phyloP scores from a whole-genome alignment of 2,329 filamentous ascomycete species.

The Teratosphaeriaceae sp. region DNA sequence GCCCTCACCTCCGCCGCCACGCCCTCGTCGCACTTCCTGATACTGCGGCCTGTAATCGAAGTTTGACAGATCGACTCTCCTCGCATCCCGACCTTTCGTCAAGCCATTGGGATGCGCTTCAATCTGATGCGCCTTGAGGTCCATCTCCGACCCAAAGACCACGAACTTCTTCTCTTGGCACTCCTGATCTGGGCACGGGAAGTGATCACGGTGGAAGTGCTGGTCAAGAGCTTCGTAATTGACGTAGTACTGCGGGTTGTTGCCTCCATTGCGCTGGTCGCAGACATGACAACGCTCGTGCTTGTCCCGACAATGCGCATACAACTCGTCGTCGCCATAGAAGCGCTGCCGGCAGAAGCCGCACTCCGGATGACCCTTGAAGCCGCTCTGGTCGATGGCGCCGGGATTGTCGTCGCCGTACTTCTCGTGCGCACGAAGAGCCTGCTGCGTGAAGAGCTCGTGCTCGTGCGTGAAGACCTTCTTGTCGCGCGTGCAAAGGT shows the following conservation, averaged over 20 bases:
- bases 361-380: conserved; percentile 92
- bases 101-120: conserved; percentile 71
- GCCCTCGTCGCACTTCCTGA: conserved; percentile 47
- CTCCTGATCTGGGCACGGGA: conserved; percentile 73
- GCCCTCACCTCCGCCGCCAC: conserved; percentile 28
- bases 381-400: conserved; percentile 85
- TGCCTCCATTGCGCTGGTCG: conserved; percentile 57
- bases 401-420: conserved; percentile 88
- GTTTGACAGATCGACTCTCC: conserved; percentile 76
- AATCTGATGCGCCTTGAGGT: conserved; percentile 88
- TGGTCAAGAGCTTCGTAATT: conserved; percentile 81
- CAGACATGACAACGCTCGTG: conserved; percentile 96
- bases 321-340: conserved; percentile 94
- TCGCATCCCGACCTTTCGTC: conserved; percentile 79
- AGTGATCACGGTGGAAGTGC: conserved; percentile 86
- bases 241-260: conserved; percentile 81
- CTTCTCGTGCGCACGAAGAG: conserved; percentile 80
- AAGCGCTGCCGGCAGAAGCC: conserved; percentile 88
- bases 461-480: conserved; percentile 99
- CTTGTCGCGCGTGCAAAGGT: conserved; percentile 88
- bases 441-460: conserved; percentile 75
- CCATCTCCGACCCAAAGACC: conserved; percentile 90
- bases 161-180: conserved; percentile 97
- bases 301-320: conserved; percentile 84
- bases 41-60: conserved; percentile 77